Percentiles rank a stretch among this genome's conserved stretches.
Evolutionary conservation across 352 stramenopile species (phyloP).

Genomic region (Phytopythium montanum): DNA sequence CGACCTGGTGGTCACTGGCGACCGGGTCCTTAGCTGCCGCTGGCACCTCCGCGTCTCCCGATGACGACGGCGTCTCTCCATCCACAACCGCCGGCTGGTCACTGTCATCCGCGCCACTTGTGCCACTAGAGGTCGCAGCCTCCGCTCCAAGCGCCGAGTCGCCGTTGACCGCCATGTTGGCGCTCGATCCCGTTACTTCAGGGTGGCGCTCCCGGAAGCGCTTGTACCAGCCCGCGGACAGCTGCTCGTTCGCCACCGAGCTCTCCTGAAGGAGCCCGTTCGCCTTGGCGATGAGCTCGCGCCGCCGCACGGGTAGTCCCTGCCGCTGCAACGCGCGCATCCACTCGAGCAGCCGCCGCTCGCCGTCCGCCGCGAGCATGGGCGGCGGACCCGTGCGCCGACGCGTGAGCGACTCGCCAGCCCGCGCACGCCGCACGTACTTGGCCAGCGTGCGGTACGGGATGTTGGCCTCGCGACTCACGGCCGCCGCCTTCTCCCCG

Average conservation of each 20-base stretch:
- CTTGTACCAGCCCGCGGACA: constrained; percentile 18
- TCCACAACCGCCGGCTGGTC: background rate
- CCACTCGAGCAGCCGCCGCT: constrained; percentile 13
- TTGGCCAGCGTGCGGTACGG: constrained; percentile 17
- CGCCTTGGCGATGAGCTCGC: constrained; percentile 15
- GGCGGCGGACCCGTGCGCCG: constrained; percentile 11
- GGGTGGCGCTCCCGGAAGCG: constrained; percentile 14
- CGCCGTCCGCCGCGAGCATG: constrained; percentile 8
- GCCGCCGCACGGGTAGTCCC: constrained; percentile 11
- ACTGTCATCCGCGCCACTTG: background rate
- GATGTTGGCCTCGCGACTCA: constrained; percentile 11
- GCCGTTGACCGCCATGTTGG: constrained; percentile 4
- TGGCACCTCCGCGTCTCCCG: background rate
- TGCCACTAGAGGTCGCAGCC: background rate
- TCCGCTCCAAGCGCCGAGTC: no score
- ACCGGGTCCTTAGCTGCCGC: background rate
- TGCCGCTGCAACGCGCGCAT: constrained; percentile 12
- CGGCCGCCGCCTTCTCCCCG: constrained; percentile 9
- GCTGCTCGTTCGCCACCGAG: constrained; percentile 1
- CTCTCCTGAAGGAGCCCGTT: constrained; percentile 11
- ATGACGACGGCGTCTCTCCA: background rate
- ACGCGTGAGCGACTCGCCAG: constrained; percentile 7
- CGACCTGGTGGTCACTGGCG: no score
- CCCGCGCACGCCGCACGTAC: constrained; percentile 13
- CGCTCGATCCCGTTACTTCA: constrained; percentile 13